Percentiles rank a stretch among this genome's conserved stretches.
Conservation (phyloP, 148 eudicot genomes). For the Pharnaceum exiguum region DNA sequence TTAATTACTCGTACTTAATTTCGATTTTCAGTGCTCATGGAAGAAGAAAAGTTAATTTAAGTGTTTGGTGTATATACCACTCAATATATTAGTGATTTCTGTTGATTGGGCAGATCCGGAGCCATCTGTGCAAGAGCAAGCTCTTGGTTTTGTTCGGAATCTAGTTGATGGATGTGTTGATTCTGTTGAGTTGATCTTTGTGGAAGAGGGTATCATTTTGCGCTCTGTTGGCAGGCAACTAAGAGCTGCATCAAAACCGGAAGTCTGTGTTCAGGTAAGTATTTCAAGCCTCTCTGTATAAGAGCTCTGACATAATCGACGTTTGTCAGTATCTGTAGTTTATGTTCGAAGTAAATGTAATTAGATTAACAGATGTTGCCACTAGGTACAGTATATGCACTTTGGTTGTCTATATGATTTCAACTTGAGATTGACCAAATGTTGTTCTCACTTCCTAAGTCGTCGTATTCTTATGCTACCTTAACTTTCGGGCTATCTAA, state of each 20-base stretch:
- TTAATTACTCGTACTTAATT: too few relatives aligned
- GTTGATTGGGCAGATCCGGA: conserved; percentile 55
- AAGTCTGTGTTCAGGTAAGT: conserved; percentile 82
- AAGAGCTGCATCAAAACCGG: conserved; percentile 39
- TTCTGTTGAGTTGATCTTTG: conserved; percentile 54
- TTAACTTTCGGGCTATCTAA: too few relatives aligned
- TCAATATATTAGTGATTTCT: too few relatives aligned
- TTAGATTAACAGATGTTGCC: neutral
- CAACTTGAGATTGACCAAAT: neutral
- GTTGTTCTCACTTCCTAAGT: too few relatives aligned
- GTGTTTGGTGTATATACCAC: too few relatives aligned
- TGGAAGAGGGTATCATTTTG: conserved; percentile 60
- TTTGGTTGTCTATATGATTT: too few relatives aligned
- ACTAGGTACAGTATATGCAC: neutral
- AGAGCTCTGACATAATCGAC: neutral
- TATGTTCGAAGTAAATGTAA: neutral
- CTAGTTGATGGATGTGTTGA: conserved; percentile 74
- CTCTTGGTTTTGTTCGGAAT: conserved; percentile 74
- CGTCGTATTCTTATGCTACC: too few relatives aligned
- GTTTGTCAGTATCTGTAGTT: neutral
- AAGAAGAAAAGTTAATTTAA: too few relatives aligned
- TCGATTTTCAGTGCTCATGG: too few relatives aligned
- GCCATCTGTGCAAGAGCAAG: conserved; percentile 90
- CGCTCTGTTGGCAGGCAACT: conserved; percentile 71
- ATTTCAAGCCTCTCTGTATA: neutral